Base-by-base conservation (phyloP, 805 yeast species). In the Wickerhamomyces rabaulensis region DNA sequence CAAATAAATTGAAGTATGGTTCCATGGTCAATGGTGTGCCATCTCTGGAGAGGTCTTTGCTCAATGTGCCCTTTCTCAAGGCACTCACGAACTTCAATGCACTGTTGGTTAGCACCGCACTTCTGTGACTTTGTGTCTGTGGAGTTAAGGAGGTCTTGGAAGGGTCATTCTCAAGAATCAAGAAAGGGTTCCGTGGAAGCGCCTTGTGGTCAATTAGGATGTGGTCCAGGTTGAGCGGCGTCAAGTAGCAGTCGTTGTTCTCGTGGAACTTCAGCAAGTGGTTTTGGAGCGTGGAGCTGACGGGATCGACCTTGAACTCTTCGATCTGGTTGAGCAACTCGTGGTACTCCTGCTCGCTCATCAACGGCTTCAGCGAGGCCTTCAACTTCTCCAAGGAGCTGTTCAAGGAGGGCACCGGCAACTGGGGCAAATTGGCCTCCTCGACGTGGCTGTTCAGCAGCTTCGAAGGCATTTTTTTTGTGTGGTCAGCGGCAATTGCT, bases 111-210 rank as follows among this genome's bases (percentile, higher is more conserved):
- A 86, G 65, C 23, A 77, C 81, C 2, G 91, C 80, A 9, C 91
- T 82, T 33, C 92, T 63, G 51, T 80, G 83, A 10, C 79, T 69
- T 65, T 86, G 95, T 43, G 76, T 69, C 15, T 88, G 86, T 6
- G 82, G 82, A 20, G 22, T 36, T 2, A 57, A 44, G 12, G 71
- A 64, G 48, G 75, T 76, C 16, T 79, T 72, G 51, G 79, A 71
- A 1, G 92, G 91, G 52, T 86, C 95, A 58, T 84, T 84, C 52
- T 84, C 89, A 16, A 86, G 63, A 10, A 86, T 76, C 52, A 86
- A 71, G 56, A 83, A 85, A 1, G 95, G 95, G 60, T 85, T 86
- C 50, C 92, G 69, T 6, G 95, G 95, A 39, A 86, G 66, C 1
- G 80, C 70, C 27, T 63, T 58, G 23, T 67, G 70, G 50, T 70